Percentiles rank a stretch among this genome's conserved stretches.
These are phyloP conservation scores for Cyphellophora europaea DNA, from an alignment of 2,329 filamentous ascomycete species.

Conservation along the genomic window DNA sequence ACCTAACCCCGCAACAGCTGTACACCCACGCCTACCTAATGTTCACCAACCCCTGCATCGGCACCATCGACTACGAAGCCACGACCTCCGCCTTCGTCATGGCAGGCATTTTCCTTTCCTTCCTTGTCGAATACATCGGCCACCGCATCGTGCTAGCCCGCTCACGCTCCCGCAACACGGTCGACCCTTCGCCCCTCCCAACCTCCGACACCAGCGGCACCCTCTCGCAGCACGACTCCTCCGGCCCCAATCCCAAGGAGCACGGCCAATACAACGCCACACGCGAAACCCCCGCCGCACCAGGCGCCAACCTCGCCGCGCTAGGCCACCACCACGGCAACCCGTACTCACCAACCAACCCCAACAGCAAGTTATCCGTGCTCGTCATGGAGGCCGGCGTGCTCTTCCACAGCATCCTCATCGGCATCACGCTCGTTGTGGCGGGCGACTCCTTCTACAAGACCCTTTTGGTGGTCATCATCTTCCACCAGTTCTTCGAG, in stretches of 20 bases:
- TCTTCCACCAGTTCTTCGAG: constrained; percentile 74
- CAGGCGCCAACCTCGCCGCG: constrained; percentile 8
- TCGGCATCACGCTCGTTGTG: constrained; percentile 37
- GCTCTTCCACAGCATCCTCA: constrained; percentile 64
- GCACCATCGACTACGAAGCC: constrained; percentile 56
- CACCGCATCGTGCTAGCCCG: constrained; percentile 43
- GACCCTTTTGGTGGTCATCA: constrained; percentile 52
- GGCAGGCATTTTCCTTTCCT: constrained; percentile 64
- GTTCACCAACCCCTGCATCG: constrained; percentile 62
- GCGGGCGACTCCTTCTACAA: constrained; percentile 42
- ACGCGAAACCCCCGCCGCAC: constrained; percentile 10
- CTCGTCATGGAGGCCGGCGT: constrained; percentile 64
- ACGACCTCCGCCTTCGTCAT: constrained; percentile 63
- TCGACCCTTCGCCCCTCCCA: neutral
- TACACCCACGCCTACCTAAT: constrained; percentile 64
- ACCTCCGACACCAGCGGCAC: neutral
- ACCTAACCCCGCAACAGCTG: constrained; percentile 39
- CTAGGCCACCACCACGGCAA: constrained; percentile 26
- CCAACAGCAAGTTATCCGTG: constrained; percentile 50
- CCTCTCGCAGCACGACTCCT: constrained; percentile 7
- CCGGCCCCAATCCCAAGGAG: constrained; percentile 7
- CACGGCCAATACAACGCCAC: constrained; percentile 26
- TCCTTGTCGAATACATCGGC: constrained; percentile 60
- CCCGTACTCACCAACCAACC: constrained; percentile 20
- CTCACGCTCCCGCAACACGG: neutral